Evolutionary conservation across 23 red algal species (phyloP).

Genomic region (Gracilaria domingensis): DNA sequence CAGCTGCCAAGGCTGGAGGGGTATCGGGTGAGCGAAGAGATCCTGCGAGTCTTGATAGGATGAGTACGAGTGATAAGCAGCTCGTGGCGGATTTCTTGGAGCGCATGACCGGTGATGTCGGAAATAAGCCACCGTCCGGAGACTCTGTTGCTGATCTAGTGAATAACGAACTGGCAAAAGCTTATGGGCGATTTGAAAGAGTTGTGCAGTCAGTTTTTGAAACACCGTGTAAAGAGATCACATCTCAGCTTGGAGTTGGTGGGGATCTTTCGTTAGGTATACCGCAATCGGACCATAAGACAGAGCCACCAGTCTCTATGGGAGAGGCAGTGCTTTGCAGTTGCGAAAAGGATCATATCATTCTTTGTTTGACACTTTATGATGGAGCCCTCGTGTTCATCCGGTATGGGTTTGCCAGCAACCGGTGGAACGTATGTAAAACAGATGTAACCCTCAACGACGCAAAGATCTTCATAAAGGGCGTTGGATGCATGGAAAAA

Average conservation of each 20-base stretch:
- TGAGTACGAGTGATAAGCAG: slow-evolving; percentile 9
- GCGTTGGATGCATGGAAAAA: background rate
- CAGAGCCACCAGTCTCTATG: background rate
- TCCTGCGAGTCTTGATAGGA: background rate
- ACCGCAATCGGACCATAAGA: background rate
- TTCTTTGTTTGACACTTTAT: background rate
- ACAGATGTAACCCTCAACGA: background rate
- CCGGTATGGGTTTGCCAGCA: background rate
- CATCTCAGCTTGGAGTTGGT: background rate
- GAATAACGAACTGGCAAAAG: background rate
- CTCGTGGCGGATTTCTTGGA: slow-evolving; percentile 50
- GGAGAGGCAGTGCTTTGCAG: background rate
- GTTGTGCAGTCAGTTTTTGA: background rate
- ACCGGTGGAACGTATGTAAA: slow-evolving; percentile 22
- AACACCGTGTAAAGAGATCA: slow-evolving; percentile 3
- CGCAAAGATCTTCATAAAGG: background rate
- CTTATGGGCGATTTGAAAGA: background rate
- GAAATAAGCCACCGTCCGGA: background rate
- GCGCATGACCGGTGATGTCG: slow-evolving; percentile 14
- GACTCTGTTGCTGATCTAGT: slow-evolving; percentile 11
- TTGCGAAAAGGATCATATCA: background rate
- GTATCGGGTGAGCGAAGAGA: slow-evolving; percentile 2
- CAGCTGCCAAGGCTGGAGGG: slow-evolving; percentile 54
- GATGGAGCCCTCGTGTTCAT: background rate
- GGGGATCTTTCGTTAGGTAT: background rate